Base-by-base conservation (phyloP, 148 eudicot genomes). In the Persicaria maculosa region DNA sequence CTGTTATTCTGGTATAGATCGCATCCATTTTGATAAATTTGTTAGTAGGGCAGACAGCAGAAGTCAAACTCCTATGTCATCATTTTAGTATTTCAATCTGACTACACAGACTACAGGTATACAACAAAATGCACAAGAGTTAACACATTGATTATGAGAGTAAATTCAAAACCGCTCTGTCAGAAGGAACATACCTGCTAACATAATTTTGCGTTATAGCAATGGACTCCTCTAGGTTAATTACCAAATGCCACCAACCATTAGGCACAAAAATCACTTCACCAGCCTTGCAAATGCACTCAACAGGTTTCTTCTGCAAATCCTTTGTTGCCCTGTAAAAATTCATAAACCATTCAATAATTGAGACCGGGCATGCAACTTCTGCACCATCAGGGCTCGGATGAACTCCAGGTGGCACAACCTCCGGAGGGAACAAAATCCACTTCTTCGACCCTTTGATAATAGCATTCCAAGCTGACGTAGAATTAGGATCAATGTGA, bases 241-340 rank as follows among this genome's bases (percentile, higher is more conserved):
- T 90, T 50, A 95, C 98, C 87, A 95, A 78, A 89, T 92, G 98
- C 98, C 98, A 95, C 98, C 98, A 95, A 47, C 97, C 98, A 74
- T 89, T 88, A 44, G 98, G 98, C 78, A 95, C 98, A 79, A 92
- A 95, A 57, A 95, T 79, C 71, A 92, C 98, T 69, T 95, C 98
- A 45, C 98, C 98, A 4, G 96, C 97, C 82, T 86, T 95, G 73
- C 98, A 95, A 46, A 95, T 84, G 81, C 98, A 95, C 74, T 95
- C 98, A 73, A 95, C 74, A 0, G 98, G 98, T 79, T 86, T 86
- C 83, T 86, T 95, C 69, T 80, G 73, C 98, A 93, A 90, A 55
- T 79, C 84, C 81, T 85, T 88, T 1, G 98, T 95, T 16, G 88
- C 90, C 68, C 61, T 77, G 55, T 95, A 95, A 78, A 95, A 95